Evolutionary conservation across 495 filamentous ascomycete genomes (phyloP).

Genomic region (Daldinia grandis): DNA sequence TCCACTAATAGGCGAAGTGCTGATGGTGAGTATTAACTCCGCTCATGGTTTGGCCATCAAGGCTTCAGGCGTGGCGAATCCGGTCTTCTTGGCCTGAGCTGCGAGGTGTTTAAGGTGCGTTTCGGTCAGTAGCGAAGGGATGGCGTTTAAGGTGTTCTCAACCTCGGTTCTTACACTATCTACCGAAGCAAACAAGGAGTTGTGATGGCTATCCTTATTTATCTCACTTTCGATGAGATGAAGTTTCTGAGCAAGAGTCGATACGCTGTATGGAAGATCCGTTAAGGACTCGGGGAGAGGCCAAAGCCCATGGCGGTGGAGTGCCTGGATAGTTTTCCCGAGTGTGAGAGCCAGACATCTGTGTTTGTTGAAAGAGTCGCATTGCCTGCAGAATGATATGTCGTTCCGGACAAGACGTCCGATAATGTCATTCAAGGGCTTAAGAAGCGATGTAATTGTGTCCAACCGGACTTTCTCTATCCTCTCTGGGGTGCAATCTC

Average conservation of each 20-base stretch:
- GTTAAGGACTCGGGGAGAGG: slow-evolving; percentile 20
- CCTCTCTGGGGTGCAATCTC: slow-evolving; percentile 6
- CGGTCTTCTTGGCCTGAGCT: slow-evolving; percentile 21
- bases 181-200: not conserved
- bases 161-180: slow-evolving; percentile 6
- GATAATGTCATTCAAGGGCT: slow-evolving; percentile 12
- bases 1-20: not conserved
- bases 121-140: slow-evolving; percentile 23
- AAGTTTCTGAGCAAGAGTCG: slow-evolving; percentile 15
- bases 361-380: not conserved
- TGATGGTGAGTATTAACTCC: not conserved
- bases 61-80: slow-evolving; percentile 8
- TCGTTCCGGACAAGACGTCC: slow-evolving; percentile 15
- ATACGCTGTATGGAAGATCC: slow-evolving; percentile 11
- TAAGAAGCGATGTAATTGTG: slow-evolving; percentile 27
- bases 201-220: not conserved
- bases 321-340: slow-evolving; percentile 22
- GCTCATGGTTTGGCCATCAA: not conserved
- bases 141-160: slow-evolving; percentile 7
- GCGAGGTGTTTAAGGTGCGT: slow-evolving; percentile 23
- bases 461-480: slow-evolving; percentile 29
- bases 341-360: slow-evolving; percentile 18
- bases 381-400: not conserved
- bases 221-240: slow-evolving; percentile 4
- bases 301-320: slow-evolving; percentile 22